Evolutionary conservation across 139 green algal genomes (phyloP), one percentile per base, ranked within the genome.

Genomic region (Haematococcus lacustris): DNA sequence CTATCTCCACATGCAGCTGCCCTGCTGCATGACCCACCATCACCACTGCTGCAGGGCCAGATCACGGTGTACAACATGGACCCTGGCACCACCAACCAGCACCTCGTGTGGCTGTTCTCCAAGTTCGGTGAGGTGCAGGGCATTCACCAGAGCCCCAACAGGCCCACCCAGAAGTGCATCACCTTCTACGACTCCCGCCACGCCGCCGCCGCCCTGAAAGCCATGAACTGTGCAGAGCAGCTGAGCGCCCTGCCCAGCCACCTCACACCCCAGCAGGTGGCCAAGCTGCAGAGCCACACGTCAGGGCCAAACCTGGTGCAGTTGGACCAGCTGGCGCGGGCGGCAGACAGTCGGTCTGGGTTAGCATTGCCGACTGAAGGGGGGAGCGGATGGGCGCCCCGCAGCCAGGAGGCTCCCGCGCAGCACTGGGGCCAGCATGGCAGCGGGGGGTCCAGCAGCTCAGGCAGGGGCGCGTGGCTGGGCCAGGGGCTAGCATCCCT

Each of bases 111-210:
- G 72, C 79, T 93, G 2, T 94, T 98, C 71, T 82, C 75, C n/a
- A 73, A 81, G 51, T 96, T 91, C 70, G 94, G 94, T 0, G 90
- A 97, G 26, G 85, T 98, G 0, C 90, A 90, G 68, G 77, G 85
- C 38, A 85, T 91, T 51, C 73, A 68, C 6, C 70, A 86, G 76
- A 81, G 79, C 13, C 82, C 80, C 3, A 64, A 88, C 38, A 79
- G 89, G 61, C 66, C 75, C 40, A 84, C 80, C 70, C 88, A 93
- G 66, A 91, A 91, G 80, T 89, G 96, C 47, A 85, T 97, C 1
- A 91, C 97, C 68, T 98, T 91, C 41, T 98, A 91, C 65, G 93
- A 98, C 69, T 78, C 85, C 35, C 80, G 88, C 13, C 81, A 89
- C 68, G 87, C 84, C 13, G 76, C 78, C 25, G 75, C 78, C 2